Conservation (phyloP, 2,329 filamentous ascomycete genomes). For the Aspergillus ruber region DNA sequence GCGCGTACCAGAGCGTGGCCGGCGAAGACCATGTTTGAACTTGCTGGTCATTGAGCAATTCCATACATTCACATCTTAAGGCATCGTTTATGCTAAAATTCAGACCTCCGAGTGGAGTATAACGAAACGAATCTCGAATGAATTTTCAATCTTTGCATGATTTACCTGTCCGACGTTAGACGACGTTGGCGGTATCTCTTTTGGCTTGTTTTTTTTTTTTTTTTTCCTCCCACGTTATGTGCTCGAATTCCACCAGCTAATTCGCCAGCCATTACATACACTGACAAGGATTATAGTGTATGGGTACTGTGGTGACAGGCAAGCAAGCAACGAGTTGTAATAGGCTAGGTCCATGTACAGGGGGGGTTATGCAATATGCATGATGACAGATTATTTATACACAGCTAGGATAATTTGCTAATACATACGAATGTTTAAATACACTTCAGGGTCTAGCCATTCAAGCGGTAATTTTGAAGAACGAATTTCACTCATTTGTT, state of each 20-base stretch:
- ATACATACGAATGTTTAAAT: no score
- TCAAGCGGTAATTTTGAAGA: no score
- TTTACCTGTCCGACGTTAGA: neutral
- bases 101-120: constrained; percentile 1
- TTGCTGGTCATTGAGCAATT: constrained; percentile 14
- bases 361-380: no score
- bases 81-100: neutral
- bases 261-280: no score
- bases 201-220: neutral
- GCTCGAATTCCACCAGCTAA: neutral
- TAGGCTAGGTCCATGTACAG: no score
- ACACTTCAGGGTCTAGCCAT: no score
- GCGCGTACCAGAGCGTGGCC: constrained; percentile 54
- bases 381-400: no score
- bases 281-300: no score
- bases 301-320: no score
- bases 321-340: no score
- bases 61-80: constrained; percentile 1
- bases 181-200: neutral
- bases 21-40: constrained; percentile 31
- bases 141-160: constrained; percentile 1
- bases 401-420: no score
- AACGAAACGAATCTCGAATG: constrained; percentile 10
- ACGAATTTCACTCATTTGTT: no score
- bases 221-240: neutral